Conservation (phyloP, 129 eudicot genomes). For the Arctium minus region DNA sequence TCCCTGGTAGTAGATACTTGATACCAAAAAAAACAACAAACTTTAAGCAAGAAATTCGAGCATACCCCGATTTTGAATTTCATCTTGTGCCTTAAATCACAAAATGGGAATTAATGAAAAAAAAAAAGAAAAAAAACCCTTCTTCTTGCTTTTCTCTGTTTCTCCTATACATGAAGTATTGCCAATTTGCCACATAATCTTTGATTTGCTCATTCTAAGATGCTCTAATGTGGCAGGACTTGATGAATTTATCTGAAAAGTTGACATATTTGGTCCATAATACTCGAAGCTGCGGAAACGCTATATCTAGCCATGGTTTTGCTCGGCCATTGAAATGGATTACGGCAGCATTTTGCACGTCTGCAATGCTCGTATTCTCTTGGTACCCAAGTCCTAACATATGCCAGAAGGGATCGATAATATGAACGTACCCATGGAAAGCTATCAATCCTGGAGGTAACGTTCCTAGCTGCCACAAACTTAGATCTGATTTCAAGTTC, state of each 20-base stretch:
- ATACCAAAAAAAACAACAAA: slow-evolving; percentile 19
- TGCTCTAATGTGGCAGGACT: slow-evolving; percentile 71
- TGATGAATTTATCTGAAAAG: slow-evolving; percentile 74
- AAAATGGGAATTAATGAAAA: slow-evolving; percentile 25
- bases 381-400: slow-evolving; percentile 97
- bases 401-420: slow-evolving; percentile 88
- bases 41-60: slow-evolving; percentile 26
- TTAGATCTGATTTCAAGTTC: slow-evolving; percentile 90
- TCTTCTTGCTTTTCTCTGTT: slow-evolving; percentile 24
- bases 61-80: slow-evolving; percentile 19
- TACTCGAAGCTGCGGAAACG: slow-evolving; percentile 67
- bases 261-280: slow-evolving; percentile 77
- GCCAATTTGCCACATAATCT: background rate
- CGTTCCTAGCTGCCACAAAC: slow-evolving; percentile 97
- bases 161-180: slow-evolving; percentile 31
- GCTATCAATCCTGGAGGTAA: slow-evolving; percentile 97
- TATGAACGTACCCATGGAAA: slow-evolving; percentile 77
- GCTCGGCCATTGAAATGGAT: slow-evolving; percentile 93
- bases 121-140: slow-evolving; percentile 17
- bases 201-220: slow-evolving; percentile 20
- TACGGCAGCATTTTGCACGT: slow-evolving; percentile 82
- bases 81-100: slow-evolving; percentile 25
- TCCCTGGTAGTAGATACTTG: background rate
- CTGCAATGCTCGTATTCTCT: slow-evolving; percentile 74
- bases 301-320: slow-evolving; percentile 98